Conservation (phyloP, 202 grass and related monocot species). For the Panicum hallii region DNA sequence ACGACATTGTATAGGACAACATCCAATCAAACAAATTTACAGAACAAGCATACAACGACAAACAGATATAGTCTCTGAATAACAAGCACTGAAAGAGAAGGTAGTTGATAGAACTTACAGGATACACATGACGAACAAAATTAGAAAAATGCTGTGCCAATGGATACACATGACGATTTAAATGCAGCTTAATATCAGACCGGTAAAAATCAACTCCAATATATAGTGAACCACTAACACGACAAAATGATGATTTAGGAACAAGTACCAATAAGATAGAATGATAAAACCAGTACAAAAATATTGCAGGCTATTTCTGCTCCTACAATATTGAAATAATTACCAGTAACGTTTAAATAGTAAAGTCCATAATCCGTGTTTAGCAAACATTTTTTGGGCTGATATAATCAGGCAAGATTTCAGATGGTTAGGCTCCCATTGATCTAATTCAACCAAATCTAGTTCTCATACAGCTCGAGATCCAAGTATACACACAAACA, state of each 20-base stretch:
- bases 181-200: constrained; percentile 7
- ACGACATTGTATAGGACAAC: neutral
- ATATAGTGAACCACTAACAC: neutral
- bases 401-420: neutral
- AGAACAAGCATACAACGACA: neutral
- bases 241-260: neutral
- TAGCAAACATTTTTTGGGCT: neutral
- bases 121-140: neutral
- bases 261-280: neutral
- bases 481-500: neutral
- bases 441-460: neutral
- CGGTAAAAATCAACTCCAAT: neutral
- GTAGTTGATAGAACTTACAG: neutral
- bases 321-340: neutral
- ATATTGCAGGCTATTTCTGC: neutral
- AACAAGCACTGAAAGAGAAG: neutral
- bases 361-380: neutral
- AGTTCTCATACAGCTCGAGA: neutral
- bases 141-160: neutral
- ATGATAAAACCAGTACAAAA: neutral
- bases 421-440: neutral
- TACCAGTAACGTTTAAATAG: neutral
- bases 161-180: neutral
- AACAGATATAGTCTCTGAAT: neutral
- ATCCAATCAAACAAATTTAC: constrained; percentile 3